These are phyloP conservation scores for Leishmania aethiopica DNA, from an alignment of 208 protist species.

Conservation along the genomic window DNA sequence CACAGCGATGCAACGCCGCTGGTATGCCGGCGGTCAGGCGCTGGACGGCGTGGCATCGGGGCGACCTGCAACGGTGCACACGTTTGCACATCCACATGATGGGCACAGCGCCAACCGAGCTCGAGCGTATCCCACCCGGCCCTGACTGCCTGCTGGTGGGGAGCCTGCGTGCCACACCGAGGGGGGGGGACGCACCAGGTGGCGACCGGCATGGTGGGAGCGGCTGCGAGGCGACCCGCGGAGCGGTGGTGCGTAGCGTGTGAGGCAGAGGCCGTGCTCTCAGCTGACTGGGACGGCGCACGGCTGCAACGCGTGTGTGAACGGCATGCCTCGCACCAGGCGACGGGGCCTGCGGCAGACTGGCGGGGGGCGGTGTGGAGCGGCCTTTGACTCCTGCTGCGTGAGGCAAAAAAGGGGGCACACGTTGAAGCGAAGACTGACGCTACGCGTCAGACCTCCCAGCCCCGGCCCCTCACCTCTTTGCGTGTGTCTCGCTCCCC, in stretches of 20 bases:
- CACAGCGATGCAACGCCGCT: not conserved
- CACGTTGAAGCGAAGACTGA: not conserved
- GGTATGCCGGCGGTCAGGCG: not conserved
- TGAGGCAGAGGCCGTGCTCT: no score
- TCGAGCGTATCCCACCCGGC: not conserved
- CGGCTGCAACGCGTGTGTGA: not conserved
- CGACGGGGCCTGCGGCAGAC: not conserved
- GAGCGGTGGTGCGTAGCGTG: no score
- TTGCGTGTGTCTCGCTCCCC: no score
- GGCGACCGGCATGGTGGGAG: no score
- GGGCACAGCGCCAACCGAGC: not conserved
- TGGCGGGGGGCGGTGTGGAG: not conserved
- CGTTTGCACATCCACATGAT: not conserved
- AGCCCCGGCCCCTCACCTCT: no score
- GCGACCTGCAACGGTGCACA: no score
- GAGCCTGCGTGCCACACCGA: not conserved
- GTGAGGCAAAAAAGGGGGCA: no score
- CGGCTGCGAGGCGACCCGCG: no score
- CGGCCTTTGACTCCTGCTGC: no score
- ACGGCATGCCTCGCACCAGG: not conserved
- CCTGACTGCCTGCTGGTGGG: not conserved
- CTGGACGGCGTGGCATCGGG: not conserved
- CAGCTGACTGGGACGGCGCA: no score
- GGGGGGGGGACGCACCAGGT: no score
- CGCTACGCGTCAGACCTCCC: not conserved